phyloP scores from a whole-genome alignment of 805 yeast genomes.

The Kodamaea neixiangensis region DNA sequence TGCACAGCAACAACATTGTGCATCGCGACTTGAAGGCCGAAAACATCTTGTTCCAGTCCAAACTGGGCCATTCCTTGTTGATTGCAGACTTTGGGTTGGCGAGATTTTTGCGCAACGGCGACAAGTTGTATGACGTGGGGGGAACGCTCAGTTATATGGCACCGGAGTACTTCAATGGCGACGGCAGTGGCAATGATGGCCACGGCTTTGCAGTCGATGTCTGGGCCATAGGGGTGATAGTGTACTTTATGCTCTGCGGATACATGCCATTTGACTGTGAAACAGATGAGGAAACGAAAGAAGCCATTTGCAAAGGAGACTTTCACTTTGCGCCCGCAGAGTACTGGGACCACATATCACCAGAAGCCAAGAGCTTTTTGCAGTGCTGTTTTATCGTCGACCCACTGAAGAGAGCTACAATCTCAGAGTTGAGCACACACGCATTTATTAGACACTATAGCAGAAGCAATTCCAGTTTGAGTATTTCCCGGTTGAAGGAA shows the following conservation, averaged over 20 bases:
- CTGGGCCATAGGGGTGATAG: constrained; percentile 76
- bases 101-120: constrained; percentile 37
- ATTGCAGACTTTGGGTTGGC: constrained; percentile 71
- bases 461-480: constrained; percentile 3
- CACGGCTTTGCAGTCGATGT: constrained; percentile 65
- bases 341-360: constrained; percentile 53
- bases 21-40: constrained; percentile 78
- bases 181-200: constrained; percentile 37
- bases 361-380: constrained; percentile 61
- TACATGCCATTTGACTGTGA: constrained; percentile 81
- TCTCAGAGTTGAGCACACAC: constrained; percentile 46
- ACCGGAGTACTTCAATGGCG: constrained; percentile 56
- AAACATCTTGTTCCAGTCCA: constrained; percentile 53
- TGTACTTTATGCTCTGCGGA: constrained; percentile 71
- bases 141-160: constrained; percentile 80
- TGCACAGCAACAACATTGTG: constrained; percentile 60
- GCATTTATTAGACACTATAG: constrained; percentile 28
- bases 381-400: constrained; percentile 51
- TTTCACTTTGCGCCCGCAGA: constrained; percentile 62
- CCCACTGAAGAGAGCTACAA: constrained; percentile 47
- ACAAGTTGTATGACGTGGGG: constrained; percentile 48
- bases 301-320: constrained; percentile 61
- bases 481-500: constrained; percentile 8
- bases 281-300: constrained; percentile 63
- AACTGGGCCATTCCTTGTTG: constrained; percentile 35